phyloP scores from a whole-genome alignment of 805 yeast species.

The Kuraishia hungarica region DNA sequence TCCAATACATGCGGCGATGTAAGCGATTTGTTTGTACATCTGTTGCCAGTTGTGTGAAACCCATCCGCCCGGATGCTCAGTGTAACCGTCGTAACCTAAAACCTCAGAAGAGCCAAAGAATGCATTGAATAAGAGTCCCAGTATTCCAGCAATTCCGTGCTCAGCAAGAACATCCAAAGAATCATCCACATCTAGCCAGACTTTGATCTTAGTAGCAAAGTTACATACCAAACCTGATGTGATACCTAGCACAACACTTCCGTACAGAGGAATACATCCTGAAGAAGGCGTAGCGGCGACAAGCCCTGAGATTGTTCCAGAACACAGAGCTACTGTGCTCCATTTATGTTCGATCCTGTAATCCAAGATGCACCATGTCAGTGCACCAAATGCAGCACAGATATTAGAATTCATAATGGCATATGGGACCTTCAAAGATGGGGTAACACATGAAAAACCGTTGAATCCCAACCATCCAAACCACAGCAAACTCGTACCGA shows the following conservation, averaged over 20 bases:
- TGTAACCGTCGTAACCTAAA: constrained; percentile 81
- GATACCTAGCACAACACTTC: constrained; percentile 77
- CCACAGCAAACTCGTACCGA: constrained; percentile 84
- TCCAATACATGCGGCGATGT: constrained; percentile 64
- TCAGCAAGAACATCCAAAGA: constrained; percentile 95
- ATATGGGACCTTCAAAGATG: constrained; percentile 76
- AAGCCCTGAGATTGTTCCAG: constrained; percentile 91
- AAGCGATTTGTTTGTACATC: constrained; percentile 83
- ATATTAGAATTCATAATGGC: constrained; percentile 89
- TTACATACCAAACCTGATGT: constrained; percentile 80
- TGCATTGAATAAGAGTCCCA: constrained; percentile 86
- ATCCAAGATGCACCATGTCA: constrained; percentile 89
- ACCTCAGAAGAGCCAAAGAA: constrained; percentile 83
- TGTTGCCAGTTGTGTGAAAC: constrained; percentile 84
- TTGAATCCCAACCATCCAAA: constrained; percentile 96
- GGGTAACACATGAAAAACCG: constrained; percentile 81
- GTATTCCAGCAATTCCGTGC: constrained; percentile 94
- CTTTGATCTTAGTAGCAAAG: constrained; percentile 82
- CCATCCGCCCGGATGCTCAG: constrained; percentile 90
- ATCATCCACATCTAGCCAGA: constrained; percentile 77
- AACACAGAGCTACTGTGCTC: constrained; percentile 92
- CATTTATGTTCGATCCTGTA: constrained; percentile 82
- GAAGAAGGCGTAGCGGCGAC: constrained; percentile 97
- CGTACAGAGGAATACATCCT: constrained; percentile 88
- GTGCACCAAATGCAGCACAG: constrained; percentile 84